Evolutionary conservation across 768 basidiomycete genomes (phyloP).

Genomic region (Strobilomyces dryophilus): DNA sequence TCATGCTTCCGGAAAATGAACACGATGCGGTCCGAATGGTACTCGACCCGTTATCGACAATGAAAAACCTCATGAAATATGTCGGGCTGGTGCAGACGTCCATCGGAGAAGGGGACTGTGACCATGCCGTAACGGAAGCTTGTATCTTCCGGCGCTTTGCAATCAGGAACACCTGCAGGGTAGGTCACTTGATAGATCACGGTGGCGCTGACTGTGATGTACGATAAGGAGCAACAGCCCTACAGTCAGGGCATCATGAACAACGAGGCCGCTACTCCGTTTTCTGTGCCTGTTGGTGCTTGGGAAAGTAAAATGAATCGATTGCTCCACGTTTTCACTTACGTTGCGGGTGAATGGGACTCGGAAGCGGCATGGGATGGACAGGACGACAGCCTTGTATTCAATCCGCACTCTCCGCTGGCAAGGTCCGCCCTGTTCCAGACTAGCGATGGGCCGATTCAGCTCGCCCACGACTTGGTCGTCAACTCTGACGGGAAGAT

Average conservation of each 20-base stretch:
- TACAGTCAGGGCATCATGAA: conserved; percentile 16
- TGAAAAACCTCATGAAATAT: conserved; percentile 9
- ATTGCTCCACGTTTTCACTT: conserved; percentile 17
- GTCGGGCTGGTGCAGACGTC: conserved; percentile 6
- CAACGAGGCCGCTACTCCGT: conserved; percentile 6
- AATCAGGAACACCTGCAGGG: conserved; percentile 28
- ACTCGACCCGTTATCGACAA: conserved; percentile 18
- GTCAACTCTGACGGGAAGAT: conserved; percentile 50
- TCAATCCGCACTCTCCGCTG: conserved; percentile 22
- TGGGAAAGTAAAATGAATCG: conserved; percentile 13
- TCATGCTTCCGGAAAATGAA: conserved; percentile 69
- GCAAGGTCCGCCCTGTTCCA: conserved; percentile 12
- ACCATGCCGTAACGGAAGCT: conserved; percentile 18
- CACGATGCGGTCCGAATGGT: conserved; percentile 48
- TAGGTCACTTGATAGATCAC: conserved; percentile 20
- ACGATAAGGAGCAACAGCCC: conserved; percentile 21
- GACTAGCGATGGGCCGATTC: conserved; percentile 10
- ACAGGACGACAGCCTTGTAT: conserved; percentile 21
- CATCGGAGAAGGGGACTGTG: conserved; percentile 8
- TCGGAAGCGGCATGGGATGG: conserved; percentile 27
- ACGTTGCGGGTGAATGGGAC: conserved; percentile 20
- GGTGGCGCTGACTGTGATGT: conserved; percentile 19
- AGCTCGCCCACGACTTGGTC: conserved; percentile 25
- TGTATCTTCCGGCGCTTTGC: conserved; percentile 5
- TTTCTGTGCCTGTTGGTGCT: conserved; percentile 2